Evolutionary conservation across 805 yeast species (phyloP), one percentile per base, ranked within the genome.

Genomic region (Limtongia smithiae): DNA sequence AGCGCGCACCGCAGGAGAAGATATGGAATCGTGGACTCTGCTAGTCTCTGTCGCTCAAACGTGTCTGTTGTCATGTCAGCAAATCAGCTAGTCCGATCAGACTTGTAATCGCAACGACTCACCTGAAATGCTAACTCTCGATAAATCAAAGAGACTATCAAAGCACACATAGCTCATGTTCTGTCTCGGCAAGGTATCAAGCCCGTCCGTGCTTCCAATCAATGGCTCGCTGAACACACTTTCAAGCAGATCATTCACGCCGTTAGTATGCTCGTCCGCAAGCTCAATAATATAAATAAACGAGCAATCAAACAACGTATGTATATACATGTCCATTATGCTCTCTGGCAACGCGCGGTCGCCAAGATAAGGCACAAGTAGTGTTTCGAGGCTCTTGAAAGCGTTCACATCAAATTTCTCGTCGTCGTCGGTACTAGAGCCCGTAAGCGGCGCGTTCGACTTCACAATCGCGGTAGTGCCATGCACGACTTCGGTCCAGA

Each of bases 161-260:
- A 90, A 67, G 60, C 95, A 84, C 21, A 66, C 61, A 38, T 76
- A 66, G 14, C 89, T 75, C 32, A 84, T 72, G 4, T 63, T 54
- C 11, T 69, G 68, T 50, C 83, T 77, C 1, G 75, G 65, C 20
- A 73, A 64, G 9, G 71, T 60, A 1, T 58, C 59, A 0, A 82
- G 64, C 2, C 77, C 74, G 33, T 74, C 73, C 0, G 91, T 83
- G 0, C 85, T 73, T 0, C 93, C 93, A 58, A 75, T 79, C n/a
- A 75, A 69, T 7, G 73, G 72, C 8, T 73, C 75, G 47, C 77
- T 73, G 12, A 74, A 67, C 50, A 75, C 75, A 1, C 61, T 48
- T 2, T 73, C 63, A 3, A 81, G 59, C 9, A 76, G 67, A 11
- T 69, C 72, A 3, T 62, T 60, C 3, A 75, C 65, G 1, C 62